phyloP scores from a whole-genome alignment of 2,329 filamentous ascomycete species.

The Exophiala sp. region DNA sequence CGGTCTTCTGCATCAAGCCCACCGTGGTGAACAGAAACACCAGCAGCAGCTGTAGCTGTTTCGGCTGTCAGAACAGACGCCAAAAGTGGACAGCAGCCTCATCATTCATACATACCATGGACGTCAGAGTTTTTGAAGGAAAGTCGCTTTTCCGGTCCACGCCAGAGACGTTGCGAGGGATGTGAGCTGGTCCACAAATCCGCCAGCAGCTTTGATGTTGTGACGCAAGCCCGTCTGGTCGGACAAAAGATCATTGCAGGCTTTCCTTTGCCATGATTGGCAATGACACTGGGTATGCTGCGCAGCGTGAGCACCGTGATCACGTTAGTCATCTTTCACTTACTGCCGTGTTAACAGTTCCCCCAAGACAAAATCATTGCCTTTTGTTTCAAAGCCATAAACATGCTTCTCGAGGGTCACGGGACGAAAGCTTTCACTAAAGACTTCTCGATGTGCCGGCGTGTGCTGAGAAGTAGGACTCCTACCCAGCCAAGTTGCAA shows the following conservation, averaged over 20 bases:
- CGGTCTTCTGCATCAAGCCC: constrained; percentile 63
- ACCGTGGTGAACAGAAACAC: constrained; percentile 78
- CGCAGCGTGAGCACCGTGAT: constrained; percentile 7
- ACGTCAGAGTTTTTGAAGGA: constrained; percentile 56
- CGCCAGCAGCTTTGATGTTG: constrained; percentile 62
- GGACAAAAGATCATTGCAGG: constrained; percentile 80
- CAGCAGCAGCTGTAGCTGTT: constrained; percentile 40
- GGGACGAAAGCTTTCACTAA: constrained; percentile 73
- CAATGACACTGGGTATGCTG: constrained; percentile 61
- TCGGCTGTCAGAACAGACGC: constrained; percentile 4
- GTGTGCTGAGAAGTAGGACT: constrained; percentile 53
- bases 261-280: constrained; percentile 61
- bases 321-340: constrained; percentile 18
- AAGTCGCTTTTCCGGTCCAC: constrained; percentile 48
- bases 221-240: constrained; percentile 63
- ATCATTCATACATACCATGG: constrained; percentile 37
- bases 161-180: constrained; percentile 57
- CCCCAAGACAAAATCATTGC: constrained; percentile 74
- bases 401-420: constrained; percentile 72
- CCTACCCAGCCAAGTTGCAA: constrained; percentile 72
- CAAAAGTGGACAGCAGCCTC: constrained; percentile 32
- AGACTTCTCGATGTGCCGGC: constrained; percentile 62
- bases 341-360: constrained; percentile 58
- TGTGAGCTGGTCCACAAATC: constrained; percentile 56
- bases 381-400: constrained; percentile 58